Evolutionary conservation across 2,329 filamentous ascomycete species (phyloP).

Genomic region (Diaporthe nobilis): DNA sequence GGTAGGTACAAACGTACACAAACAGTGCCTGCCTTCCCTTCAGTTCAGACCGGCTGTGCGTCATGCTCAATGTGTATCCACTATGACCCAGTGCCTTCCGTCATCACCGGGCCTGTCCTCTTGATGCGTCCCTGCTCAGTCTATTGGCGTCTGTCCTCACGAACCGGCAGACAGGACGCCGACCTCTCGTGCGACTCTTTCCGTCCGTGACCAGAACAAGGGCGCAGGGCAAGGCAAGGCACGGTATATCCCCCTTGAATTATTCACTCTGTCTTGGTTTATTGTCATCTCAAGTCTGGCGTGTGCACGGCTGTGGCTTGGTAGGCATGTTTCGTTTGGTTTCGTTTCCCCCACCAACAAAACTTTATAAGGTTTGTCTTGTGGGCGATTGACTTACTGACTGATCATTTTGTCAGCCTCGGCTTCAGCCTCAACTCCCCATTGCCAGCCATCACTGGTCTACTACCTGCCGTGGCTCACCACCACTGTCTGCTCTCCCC

Average conservation of each 20-base stretch:
- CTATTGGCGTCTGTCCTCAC: neutral
- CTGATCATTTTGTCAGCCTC: conserved; percentile 21
- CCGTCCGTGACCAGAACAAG: too few relatives aligned
- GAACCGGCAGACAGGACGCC: neutral
- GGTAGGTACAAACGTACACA: neutral
- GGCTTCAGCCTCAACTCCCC: conserved; percentile 3
- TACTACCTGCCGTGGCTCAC: neutral
- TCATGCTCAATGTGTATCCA: neutral
- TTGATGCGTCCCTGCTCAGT: neutral
- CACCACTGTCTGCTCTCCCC: neutral
- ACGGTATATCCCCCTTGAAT: too few relatives aligned
- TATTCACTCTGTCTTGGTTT: too few relatives aligned
- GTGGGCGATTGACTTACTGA: conserved; percentile 4
- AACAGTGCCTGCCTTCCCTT: neutral
- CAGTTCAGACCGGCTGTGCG: neutral
- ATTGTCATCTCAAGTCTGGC: neutral
- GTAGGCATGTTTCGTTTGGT: conserved; percentile 11
- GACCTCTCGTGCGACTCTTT: neutral
- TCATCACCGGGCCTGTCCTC: neutral
- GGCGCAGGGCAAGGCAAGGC: too few relatives aligned
- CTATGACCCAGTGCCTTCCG: neutral
- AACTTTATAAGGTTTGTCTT: neutral
- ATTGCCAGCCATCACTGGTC: neutral
- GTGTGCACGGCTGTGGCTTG: conserved; percentile 8
- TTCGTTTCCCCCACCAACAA: neutral